Percentiles rank a stretch among this genome's conserved stretches.
phyloP scores from a whole-genome alignment of 2,329 filamentous ascomycete species.

The Calonectria pseudoturangicola region DNA sequence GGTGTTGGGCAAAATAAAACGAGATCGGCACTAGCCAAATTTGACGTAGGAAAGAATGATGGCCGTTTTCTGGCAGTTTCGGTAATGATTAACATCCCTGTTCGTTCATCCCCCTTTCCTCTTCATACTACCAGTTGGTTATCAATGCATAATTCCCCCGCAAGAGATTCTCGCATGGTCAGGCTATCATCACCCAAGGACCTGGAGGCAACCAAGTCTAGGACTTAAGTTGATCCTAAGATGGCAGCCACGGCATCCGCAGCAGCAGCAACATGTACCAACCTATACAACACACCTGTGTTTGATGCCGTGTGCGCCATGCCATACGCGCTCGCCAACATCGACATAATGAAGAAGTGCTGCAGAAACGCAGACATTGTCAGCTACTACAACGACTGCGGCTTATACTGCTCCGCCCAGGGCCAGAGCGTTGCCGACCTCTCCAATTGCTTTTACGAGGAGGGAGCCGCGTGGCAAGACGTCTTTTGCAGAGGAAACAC shows the following conservation, averaged over 20 bases:
- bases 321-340: conserved; percentile 62
- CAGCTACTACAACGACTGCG: conserved; percentile 67
- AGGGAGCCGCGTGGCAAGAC: conserved; percentile 59
- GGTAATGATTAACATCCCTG: background rate
- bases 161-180: background rate
- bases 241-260: conserved; percentile 8
- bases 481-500: conserved; percentile 65
- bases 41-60: background rate
- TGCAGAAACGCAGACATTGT: conserved; percentile 65
- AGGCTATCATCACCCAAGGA: background rate
- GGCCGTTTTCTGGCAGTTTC: background rate
- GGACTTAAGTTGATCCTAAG: background rate
- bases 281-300: conserved; percentile 64
- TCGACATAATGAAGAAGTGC: conserved; percentile 65
- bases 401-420: conserved; percentile 66
- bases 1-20: background rate
- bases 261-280: conserved; percentile 28
- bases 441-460: conserved; percentile 60
- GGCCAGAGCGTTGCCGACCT: conserved; percentile 53
- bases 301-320: conserved; percentile 66
- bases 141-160: background rate
- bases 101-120: background rate
- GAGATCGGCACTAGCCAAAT: conserved; percentile 15
- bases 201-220: background rate
- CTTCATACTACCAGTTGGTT: background rate